Base-by-base conservation (phyloP, 768 basidiomycete genomes). In the Suillus hirtellus region DNA sequence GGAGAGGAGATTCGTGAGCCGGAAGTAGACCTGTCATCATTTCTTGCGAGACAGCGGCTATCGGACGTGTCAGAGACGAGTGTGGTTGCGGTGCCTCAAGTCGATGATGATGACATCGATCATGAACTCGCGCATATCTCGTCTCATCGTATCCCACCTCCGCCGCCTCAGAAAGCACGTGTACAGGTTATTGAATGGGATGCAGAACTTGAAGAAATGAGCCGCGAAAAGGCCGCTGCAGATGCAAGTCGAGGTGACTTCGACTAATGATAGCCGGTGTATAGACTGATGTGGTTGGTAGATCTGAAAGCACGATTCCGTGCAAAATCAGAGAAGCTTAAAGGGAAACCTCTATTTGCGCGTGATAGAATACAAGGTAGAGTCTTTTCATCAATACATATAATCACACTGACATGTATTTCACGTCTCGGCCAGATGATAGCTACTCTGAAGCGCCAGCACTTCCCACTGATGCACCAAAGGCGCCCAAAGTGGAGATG, bases 101-200 rank as follows among this genome's bases (percentile, higher is more conserved):
- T 80, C 0, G 82, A 87, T 44, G 85, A 85, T 12, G 83, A 84
- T 17, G 77, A 80, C 54, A 80, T 92, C 8, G 89, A 92, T 64
- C 76, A 79, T 31, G 80, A 79, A 9, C 72, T 92, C 14, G 82
- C 81, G 0, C 84, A 86, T 59, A 80, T 90, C 53, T 75, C 79
- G 0, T 79, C 81, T 2, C 67, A 59, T 11, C 67, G 62, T 24
- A 60, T 65, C 17, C 63, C 63, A 3, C 27, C 68, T 9, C 52
- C 60, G 0, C 71, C 72, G 15, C 75, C 80, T 4, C 84, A 78
- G 70, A 93, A 93, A 70, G 90, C 89, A 0, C 88, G 85, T 52
- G 73, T 86, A 0, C 81, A 86, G 64, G 73, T 80, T 60, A 84
- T 94, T 21, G 82, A 83, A 60, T 94, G 92, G 92, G 85, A 89